Base-by-base conservation (phyloP, 345 rosid species). In the Pseudoturritis turrita region DNA sequence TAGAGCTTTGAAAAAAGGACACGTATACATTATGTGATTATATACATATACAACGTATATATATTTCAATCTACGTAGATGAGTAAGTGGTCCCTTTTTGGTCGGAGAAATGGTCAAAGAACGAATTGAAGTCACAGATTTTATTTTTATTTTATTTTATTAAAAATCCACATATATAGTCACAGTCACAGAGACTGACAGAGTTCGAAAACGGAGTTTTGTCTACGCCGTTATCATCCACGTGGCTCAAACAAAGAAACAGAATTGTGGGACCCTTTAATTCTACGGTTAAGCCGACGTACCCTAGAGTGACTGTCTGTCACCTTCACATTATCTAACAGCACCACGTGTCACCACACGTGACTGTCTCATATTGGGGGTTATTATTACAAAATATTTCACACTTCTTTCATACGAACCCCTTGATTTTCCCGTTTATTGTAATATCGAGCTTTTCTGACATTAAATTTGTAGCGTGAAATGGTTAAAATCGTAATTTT, bases 221-320 rank as follows among this genome's bases (percentile, higher is more conserved):
- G 19, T 23, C 15, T 6, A 70, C 68, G 61, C 68, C 52, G 68
- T 40, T 21, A 59, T 14, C 47, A 11, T 17, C 26, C 39, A 62
- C 68, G 43, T 62, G 39, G 68, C 36, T 28, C 54, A 45, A 11
- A 43, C 39, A 52, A 12, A 11, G 11, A 26, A 9, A 17, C 9
- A 23, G 8, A 31, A 4, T 2, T 7, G 12, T 33, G 18, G 57
- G 56, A 21, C 55, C 69, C 57, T 49, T 5, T 31, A 7, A 21
- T 19, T n/a, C 10, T 25, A n/a, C n/a, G n/a, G n/a, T n/a, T n/a
- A n/a, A 52, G 77, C 81, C 70, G 71, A 76, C 71, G 78, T 72
- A 72, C 7, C 75, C 81, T 79, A 70, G 65, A 66, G 66, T 19
- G 31, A 63, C 50, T 73, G 71, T 68, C 77, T 62, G 79, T 75